These are phyloP conservation scores for Microcyclosporella mali DNA, from an alignment of 2,329 filamentous ascomycete species.

Conservation along the genomic window DNA sequence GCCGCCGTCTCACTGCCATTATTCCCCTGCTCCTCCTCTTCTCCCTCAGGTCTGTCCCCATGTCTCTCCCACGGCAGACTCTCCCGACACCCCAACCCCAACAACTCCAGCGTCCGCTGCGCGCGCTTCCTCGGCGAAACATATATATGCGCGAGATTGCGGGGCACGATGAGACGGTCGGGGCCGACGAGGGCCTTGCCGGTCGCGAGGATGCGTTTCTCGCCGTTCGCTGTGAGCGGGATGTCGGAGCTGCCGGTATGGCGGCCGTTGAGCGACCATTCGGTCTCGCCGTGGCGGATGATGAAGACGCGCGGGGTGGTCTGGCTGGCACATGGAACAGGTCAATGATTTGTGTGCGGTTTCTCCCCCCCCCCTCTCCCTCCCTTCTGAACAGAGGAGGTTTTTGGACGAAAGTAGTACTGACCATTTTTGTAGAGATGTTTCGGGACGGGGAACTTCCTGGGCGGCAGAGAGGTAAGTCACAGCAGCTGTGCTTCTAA, in stretches of 20 bases:
- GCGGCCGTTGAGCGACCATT: constrained; percentile 79
- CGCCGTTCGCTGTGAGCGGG: constrained; percentile 72
- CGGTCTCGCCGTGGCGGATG: constrained; percentile 83
- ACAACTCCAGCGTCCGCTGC: constrained; percentile 82
- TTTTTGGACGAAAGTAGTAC: too few species aligned
- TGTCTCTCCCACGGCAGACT: constrained; percentile 58
- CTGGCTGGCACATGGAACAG: too few species aligned
- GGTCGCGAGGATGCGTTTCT: constrained; percentile 52
- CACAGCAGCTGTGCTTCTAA: too few species aligned
- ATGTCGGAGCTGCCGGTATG: constrained; percentile 83
- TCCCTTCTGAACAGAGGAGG: too few species aligned
- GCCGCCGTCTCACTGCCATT: constrained; percentile 35
- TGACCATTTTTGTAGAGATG: too few species aligned
- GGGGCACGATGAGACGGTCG: constrained; percentile 77
- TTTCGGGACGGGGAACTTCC: too few species aligned
- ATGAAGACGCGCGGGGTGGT: constrained; percentile 47
- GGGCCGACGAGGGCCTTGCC: constrained; percentile 77
- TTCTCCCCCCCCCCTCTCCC: too few species aligned
- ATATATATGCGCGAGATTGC: constrained; percentile 80
- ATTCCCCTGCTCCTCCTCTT: constrained; percentile 22
- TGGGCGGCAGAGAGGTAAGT: too few species aligned
- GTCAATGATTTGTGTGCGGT: too few species aligned
- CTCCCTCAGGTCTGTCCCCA: too few species aligned
- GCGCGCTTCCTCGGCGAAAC: constrained; percentile 81
- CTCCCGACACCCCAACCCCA: constrained; percentile 62